phyloP scores from a whole-genome alignment of 139 green algal species.

The Volvox reticuliferus region DNA sequence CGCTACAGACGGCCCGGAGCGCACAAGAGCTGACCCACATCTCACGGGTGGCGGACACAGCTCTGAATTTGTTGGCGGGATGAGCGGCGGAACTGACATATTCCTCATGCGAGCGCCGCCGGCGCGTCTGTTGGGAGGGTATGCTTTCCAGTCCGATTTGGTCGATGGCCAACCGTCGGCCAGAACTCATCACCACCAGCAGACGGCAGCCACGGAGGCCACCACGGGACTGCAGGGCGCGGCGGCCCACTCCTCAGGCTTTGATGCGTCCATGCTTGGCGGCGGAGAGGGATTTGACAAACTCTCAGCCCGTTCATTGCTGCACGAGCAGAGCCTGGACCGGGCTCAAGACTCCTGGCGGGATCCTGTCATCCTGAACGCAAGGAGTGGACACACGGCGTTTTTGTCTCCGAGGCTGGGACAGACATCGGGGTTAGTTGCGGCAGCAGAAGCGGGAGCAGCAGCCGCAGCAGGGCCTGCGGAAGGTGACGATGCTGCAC shows the following conservation, averaged over 20 bases:
- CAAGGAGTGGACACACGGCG: not conserved
- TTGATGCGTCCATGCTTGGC: too few species aligned
- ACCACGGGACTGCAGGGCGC: not conserved
- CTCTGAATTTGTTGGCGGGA: not conserved
- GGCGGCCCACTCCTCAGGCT: too few species aligned
- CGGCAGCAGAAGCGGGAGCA: too few species aligned
- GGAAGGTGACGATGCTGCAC: not conserved
- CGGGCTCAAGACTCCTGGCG: not conserved
- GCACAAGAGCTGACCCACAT: not conserved
- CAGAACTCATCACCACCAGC: not conserved
- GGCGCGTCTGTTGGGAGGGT: not conserved
- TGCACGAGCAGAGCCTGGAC: too few species aligned
- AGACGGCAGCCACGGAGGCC: not conserved
- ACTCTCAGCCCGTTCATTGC: too few species aligned
- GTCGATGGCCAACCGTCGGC: not conserved
- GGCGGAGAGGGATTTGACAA: too few species aligned
- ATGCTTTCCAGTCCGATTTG: not conserved
- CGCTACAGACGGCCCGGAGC: not conserved
- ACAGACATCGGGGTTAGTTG: not conserved
- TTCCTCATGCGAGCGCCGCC: too few species aligned
- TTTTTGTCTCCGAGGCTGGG: not conserved
- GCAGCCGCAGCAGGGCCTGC: not conserved
- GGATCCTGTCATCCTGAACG: slow-evolving; percentile 14
- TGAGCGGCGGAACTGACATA: not conserved
- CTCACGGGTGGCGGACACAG: not conserved